Base-by-base conservation (phyloP, 139 green algal genomes). In the Parachlorella kessleri region DNA sequence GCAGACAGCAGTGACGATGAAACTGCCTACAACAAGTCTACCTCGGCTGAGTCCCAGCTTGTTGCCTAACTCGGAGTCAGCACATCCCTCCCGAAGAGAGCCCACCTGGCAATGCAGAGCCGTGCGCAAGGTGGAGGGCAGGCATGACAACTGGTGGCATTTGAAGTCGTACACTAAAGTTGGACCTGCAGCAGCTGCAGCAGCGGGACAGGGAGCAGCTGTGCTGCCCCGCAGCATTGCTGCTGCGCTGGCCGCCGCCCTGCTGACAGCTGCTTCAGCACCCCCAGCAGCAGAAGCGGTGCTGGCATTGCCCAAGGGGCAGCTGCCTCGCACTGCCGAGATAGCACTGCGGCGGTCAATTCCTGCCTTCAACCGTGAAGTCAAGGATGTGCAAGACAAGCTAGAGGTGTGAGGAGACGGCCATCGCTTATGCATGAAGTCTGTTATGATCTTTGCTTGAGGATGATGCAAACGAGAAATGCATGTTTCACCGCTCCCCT, bases 321-420 rank as follows among this genome's bases (percentile, higher is more conserved):
- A 83, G 38, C 90, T 97, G 18, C 78, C 93, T 0, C 79, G 93
- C 0, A 88, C 63, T 3, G 85, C 84, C 2, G 92, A 95, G 35
- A 86, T 90, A 28, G 92, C 92, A 10, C 73, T 97, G 67, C 66
- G 76, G 39, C 81, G 91, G 3, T 92, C 91, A 28, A 95, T 96
- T 26, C 94, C 94, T 1, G 92, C 92, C 1, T 93, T 95, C 86
- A 97, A 97, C 54, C 28, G 38, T 3, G 85, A 94, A 14, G 85
- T 95, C 1, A 67, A 75, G 10, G 69, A 70, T 0, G 72, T 97
- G 1, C 93, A 94, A 79, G 54, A 69, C 1, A 35, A 63, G 39
- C 55, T 93, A 41, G 89, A 94, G 36, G 67, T 73, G 38, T 30
- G 59, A 28, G n/a, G n/a, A n/a, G n/a, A n/a, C n/a, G n/a, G n/a